These are phyloP conservation scores for Coniochaeta sp. DNA, from an alignment of 2,329 filamentous ascomycete genomes.

Conservation along the genomic window DNA sequence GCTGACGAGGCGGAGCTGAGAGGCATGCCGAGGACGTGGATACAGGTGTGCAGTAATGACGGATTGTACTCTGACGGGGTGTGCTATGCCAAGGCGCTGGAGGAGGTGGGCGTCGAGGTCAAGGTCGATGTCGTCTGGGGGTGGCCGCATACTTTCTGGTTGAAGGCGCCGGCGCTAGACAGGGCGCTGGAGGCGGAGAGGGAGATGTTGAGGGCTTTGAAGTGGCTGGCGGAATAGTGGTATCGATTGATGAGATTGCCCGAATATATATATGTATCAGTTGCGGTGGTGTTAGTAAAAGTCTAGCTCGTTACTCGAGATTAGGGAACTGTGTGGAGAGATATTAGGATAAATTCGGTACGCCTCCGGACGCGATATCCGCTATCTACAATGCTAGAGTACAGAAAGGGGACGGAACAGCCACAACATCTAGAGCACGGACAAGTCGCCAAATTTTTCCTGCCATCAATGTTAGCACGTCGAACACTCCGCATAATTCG, in stretches of 20 bases:
- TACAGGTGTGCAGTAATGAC: slow-evolving; percentile 43
- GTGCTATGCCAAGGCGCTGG: slow-evolving; percentile 37
- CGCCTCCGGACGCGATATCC: not conserved
- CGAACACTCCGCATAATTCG: slow-evolving; percentile 25
- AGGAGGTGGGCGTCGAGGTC: slow-evolving; percentile 29
- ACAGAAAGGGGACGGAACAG: slow-evolving; percentile 46
- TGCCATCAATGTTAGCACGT: slow-evolving; percentile 37
- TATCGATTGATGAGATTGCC: not conserved
- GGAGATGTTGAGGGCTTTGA: slow-evolving; percentile 31
- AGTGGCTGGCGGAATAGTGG: slow-evolving; percentile 25
- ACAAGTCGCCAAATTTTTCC: slow-evolving; percentile 99
- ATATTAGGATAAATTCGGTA: not conserved
- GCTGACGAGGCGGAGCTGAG: slow-evolving; percentile 18
- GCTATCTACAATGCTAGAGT: slow-evolving; percentile 66
- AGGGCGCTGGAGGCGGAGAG: slow-evolving; percentile 31
- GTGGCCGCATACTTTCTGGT: slow-evolving; percentile 46
- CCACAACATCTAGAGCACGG: slow-evolving; percentile 66
- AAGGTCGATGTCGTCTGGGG: slow-evolving; percentile 33
- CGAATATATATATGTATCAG: not conserved
- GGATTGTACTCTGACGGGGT: slow-evolving; percentile 42
- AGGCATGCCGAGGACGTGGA: slow-evolving; percentile 32
- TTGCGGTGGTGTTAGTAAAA: not conserved
- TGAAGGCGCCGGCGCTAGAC: slow-evolving; percentile 33
- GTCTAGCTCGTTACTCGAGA: not conserved
- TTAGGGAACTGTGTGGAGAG: not conserved